Evolutionary conservation across 2,329 filamentous ascomycete genomes (phyloP), one percentile per base, ranked within the genome.

Genomic region (Aspergillus neoniger): DNA sequence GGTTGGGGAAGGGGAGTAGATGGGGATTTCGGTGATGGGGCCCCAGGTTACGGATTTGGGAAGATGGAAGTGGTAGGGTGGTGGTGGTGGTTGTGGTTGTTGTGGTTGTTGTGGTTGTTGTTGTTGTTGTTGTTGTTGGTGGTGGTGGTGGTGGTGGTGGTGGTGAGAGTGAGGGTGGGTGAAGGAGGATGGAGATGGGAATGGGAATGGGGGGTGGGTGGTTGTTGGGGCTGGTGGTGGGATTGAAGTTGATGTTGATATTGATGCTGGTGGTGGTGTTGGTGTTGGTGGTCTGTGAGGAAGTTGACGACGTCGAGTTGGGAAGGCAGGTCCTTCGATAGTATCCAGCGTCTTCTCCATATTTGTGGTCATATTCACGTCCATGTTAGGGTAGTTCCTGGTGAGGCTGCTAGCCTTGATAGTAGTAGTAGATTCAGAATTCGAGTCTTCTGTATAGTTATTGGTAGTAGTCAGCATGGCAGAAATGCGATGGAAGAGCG

Each of bases 1-100:
- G 2, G 7, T 25, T 56, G 30, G 21, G 52, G 10, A 39, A 6
- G 23, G 47, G 25, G 47, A 9, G 15, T 28, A 9, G 8, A 30
- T 49, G 25, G 25, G 23, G 14, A 32, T 30, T 55, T 50, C 47
- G 15, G 17, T 12, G 14, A 50, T 28, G 12, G 47, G 50, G 4
- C 57, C 43, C 48, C 57, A 54, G 49, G n/a, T 43, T 28, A 58
- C 48, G 30, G 21, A 48, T n/a, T 55, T 28, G 19, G 12, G 17
- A 12, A n/a, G 21, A 5, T 12, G 32, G 23, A 25, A 23, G 36
- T 41, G 51, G 32, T 28, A 19, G 19, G 10, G 28, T 39, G 4
- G 32, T 14, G 19, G 30, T 39, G 3, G 50, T 36, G 25, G 12
- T 36, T 1, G 32, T 39, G 50, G 32, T 25, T 7, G 19, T 19